phyloP scores from a whole-genome alignment of 148 eudicot species.

The Fallopia convolvulus region DNA sequence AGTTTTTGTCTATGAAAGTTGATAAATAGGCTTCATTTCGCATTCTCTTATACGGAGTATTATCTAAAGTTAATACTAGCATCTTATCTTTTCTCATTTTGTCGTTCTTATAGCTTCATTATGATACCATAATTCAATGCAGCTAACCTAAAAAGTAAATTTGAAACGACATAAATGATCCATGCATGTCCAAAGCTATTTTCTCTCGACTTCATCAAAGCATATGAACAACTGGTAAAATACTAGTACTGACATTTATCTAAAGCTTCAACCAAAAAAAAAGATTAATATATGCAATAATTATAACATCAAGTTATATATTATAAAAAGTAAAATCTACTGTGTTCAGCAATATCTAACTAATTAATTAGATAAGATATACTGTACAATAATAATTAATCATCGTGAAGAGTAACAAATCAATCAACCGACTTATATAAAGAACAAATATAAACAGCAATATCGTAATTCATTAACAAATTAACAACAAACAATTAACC shows the following conservation, averaged over 20 bases:
- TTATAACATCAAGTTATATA: background rate
- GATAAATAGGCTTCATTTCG: background rate
- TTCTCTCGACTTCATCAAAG: background rate
- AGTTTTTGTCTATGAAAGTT: constrained; percentile 1
- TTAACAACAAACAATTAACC: too few species aligned
- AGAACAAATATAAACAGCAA: too few species aligned
- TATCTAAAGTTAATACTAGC: background rate
- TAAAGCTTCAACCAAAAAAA: too few species aligned
- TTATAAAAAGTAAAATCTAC: background rate
- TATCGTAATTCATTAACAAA: too few species aligned
- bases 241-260: too few species aligned
- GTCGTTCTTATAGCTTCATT: background rate
- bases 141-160: background rate
- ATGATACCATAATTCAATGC: background rate
- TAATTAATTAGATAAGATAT: too few species aligned
- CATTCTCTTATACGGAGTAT: background rate
- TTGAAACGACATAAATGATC: background rate
- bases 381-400: too few species aligned
- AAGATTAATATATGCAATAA: too few species aligned
- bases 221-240: background rate
- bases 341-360: background rate
- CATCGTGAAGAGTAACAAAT: too few species aligned
- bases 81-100: background rate
- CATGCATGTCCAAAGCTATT: too few species aligned
- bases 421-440: too few species aligned